Evolutionary conservation across 169 alveolate genomes (phyloP).

Genomic region (Cystoisospora suis): DNA sequence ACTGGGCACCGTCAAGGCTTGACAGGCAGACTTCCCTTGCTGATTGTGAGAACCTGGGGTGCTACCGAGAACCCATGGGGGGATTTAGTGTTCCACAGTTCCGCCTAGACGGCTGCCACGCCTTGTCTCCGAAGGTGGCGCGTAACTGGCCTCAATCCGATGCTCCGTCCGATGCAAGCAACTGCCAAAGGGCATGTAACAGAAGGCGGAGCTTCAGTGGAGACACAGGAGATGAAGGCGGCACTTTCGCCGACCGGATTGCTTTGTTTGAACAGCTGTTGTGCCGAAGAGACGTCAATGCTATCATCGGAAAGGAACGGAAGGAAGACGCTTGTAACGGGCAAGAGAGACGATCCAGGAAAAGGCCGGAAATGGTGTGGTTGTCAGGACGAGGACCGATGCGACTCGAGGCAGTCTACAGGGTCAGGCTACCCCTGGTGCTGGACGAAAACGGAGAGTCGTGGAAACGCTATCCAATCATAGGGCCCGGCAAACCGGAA

Average conservation of each 20-base stretch:
- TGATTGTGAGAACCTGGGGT: no score
- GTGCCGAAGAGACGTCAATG: not conserved
- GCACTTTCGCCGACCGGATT: conserved; percentile 8
- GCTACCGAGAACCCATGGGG: no score
- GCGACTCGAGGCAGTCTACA: conserved; percentile 56
- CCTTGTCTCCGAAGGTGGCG: no score
- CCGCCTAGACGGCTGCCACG: no score
- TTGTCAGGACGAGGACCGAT: conserved; percentile 64
- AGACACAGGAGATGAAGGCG: not conserved
- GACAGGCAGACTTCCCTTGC: no score
- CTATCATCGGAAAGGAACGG: not conserved
- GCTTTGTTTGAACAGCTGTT: conserved; percentile 19
- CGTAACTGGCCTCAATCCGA: no score
- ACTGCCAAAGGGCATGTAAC: no score
- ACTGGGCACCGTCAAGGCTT: no score
- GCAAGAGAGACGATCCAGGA: not conserved
- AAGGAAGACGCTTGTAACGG: not conserved
- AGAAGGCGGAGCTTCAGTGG: not conserved
- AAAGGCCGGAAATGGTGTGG: conserved; percentile 48
- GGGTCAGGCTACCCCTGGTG: conserved; percentile 57
- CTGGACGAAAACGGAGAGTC: conserved; percentile 56
- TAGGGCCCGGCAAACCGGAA: conserved; percentile 67
- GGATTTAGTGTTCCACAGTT: no score
- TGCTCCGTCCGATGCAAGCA: no score
- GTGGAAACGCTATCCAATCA: conserved; percentile 61